Conservation (phyloP, 2,329 filamentous ascomycete genomes). For the Pochonia chlamydosporia region DNA sequence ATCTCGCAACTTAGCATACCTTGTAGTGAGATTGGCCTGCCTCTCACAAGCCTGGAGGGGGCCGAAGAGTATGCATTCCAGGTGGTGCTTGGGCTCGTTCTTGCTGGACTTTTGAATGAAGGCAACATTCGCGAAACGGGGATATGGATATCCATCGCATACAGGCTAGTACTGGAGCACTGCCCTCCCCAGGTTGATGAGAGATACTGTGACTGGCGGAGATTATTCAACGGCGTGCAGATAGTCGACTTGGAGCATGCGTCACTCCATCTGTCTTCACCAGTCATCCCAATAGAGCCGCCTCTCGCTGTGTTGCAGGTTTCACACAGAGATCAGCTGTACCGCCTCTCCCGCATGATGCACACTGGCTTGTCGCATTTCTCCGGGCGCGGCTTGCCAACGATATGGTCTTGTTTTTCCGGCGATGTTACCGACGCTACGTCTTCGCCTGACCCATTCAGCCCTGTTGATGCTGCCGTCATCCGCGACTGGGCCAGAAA, state of each 20-base stretch:
- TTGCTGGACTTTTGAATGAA: constrained; percentile 34
- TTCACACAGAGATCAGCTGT: constrained; percentile 32
- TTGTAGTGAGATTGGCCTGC: constrained; percentile 18
- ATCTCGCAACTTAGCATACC: constrained; percentile 36
- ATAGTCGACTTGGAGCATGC: constrained; percentile 38
- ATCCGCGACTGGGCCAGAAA: constrained; percentile 36
- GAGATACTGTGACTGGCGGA: constrained; percentile 32
- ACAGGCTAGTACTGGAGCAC: constrained; percentile 33
- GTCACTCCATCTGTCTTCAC: constrained; percentile 34
- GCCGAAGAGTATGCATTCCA: constrained; percentile 35
- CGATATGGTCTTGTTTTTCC: constrained; percentile 36
- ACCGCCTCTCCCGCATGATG: constrained; percentile 38
- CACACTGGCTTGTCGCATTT: constrained; percentile 36
- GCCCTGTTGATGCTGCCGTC: constrained; percentile 31
- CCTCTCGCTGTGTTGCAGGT: constrained; percentile 30
- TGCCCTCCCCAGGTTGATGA: constrained; percentile 32
- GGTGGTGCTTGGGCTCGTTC: constrained; percentile 33
- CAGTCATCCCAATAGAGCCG: constrained; percentile 33
- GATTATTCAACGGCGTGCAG: constrained; percentile 31
- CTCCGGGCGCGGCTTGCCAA: constrained; percentile 33
- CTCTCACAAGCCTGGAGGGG: constrained; percentile 16
- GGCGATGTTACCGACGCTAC: constrained; percentile 13
- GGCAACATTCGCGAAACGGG: constrained; percentile 36
- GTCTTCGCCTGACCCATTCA: constrained; percentile 24
- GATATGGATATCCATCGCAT: constrained; percentile 37